Conservation (phyloP, 768 basidiomycete genomes). For the Cystofilobasidium bisporidii region DNA sequence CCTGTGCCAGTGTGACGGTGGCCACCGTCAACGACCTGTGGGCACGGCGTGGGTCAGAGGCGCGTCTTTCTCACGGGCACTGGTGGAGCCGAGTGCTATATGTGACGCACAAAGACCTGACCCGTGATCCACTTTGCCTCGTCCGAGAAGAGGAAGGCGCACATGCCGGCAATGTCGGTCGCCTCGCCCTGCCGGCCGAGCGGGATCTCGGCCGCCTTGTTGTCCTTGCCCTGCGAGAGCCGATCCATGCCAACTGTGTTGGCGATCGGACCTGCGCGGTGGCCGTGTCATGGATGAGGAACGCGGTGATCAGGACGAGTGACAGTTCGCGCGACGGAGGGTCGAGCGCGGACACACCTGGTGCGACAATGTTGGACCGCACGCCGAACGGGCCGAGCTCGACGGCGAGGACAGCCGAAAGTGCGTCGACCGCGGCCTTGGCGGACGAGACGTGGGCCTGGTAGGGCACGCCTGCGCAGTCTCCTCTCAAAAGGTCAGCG, state of each 20-base stretch:
- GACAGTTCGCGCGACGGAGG: not conserved
- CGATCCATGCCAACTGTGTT: constrained; percentile 56
- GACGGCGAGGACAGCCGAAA: constrained; percentile 73
- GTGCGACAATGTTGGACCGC: constrained; percentile 53
- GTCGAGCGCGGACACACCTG: constrained; percentile 35
- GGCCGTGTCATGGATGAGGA: too few species aligned
- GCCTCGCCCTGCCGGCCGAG: constrained; percentile 34
- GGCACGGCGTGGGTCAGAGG: not conserved
- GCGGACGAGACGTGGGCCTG: constrained; percentile 92
- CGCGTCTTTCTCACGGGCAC: too few species aligned
- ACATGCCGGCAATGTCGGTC: constrained; percentile 60
- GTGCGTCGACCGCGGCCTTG: constrained; percentile 86
- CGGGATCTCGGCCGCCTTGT: constrained; percentile 27
- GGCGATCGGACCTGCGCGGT: constrained; percentile 51
- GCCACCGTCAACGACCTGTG: constrained; percentile 40
- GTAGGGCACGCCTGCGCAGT: constrained; percentile 62
- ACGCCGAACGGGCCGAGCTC: constrained; percentile 95
- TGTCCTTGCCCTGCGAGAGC: constrained; percentile 32
- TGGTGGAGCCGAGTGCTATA: too few species aligned
- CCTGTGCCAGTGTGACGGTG: constrained; percentile 31
- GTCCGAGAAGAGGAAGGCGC: constrained; percentile 72
- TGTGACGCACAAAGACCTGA: constrained; percentile 50
- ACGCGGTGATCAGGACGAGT: too few species aligned
- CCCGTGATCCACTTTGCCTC: constrained; percentile 57
- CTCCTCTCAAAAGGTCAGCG: too few species aligned